Conservation (phyloP, 441 rosid species). For the Erodium moschatum region DNA sequence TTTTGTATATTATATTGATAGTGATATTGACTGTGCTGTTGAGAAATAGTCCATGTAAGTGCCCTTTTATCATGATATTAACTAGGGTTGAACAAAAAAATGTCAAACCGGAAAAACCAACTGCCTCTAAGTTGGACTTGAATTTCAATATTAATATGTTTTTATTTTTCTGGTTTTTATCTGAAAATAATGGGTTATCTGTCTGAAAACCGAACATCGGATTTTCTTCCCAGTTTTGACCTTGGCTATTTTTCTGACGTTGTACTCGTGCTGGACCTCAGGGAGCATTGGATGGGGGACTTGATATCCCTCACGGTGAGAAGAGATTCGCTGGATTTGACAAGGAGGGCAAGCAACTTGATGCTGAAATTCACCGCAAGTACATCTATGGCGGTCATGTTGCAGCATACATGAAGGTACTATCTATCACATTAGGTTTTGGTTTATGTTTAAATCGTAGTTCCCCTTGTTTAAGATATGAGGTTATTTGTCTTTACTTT, state of each 20-base stretch:
- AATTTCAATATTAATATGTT: too few relatives aligned
- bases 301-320: slow-evolving; percentile 90
- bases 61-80: too few relatives aligned
- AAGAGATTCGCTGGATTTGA: slow-evolving; percentile 84
- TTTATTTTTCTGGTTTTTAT: too few relatives aligned
- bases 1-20: not conserved
- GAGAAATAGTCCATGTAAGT: not conserved
- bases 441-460: not conserved
- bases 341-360: slow-evolving; percentile 66
- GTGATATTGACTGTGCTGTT: not conserved
- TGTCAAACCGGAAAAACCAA: too few relatives aligned
- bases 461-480: not conserved
- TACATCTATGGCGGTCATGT: slow-evolving; percentile 80
- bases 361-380: slow-evolving; percentile 67
- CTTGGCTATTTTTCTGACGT: too few relatives aligned
- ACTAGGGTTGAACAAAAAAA: too few relatives aligned
- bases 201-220: too few relatives aligned
- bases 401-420: slow-evolving; percentile 68
- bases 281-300: slow-evolving; percentile 90
- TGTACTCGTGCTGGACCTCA: slow-evolving; percentile 16
- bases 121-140: too few relatives aligned
- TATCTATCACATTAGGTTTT: not conserved
- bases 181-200: too few relatives aligned
- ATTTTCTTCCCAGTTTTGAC: too few relatives aligned
- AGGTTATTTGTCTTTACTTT: not conserved